phyloP scores from a whole-genome alignment of 2,329 filamentous ascomycete genomes.

The Diaporthe longicolla region DNA sequence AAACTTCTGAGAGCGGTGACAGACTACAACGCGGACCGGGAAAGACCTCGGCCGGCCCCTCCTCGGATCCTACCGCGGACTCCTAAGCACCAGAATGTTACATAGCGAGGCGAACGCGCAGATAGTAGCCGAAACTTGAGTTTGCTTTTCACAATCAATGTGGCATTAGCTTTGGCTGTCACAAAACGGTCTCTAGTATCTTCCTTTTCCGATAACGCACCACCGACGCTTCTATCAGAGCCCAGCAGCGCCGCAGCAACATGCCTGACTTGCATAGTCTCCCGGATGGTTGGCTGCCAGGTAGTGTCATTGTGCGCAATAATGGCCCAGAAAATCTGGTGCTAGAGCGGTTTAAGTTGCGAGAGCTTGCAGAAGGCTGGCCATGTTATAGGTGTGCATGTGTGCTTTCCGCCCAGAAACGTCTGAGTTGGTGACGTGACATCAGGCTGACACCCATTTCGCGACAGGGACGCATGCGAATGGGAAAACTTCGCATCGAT shows the following conservation, averaged over 20 bases:
- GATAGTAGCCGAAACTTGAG: neutral
- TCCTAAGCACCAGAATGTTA: neutral
- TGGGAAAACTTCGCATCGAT: conserved; percentile 25
- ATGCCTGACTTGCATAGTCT: conserved; percentile 55
- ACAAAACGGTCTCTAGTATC: neutral
- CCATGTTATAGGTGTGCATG: conserved; percentile 58
- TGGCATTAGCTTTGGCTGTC: no score
- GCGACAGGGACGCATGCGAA: neutral
- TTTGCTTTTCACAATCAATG: no score
- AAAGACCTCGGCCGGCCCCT: conserved; percentile 2
- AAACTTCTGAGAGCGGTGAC: conserved; percentile 11
- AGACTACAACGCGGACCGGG: neutral
- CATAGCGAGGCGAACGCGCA: neutral
- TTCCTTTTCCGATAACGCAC: neutral
- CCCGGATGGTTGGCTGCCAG: conserved; percentile 53
- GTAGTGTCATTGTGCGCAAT: conserved; percentile 57
- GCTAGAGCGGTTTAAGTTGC: conserved; percentile 61
- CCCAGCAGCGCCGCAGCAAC: neutral
- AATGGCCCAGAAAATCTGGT: conserved; percentile 61
- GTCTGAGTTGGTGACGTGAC: neutral
- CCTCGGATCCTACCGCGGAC: neutral
- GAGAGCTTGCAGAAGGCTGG: conserved; percentile 65
- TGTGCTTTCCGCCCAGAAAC: neutral
- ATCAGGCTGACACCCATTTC: neutral
- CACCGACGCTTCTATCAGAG: neutral